These are phyloP conservation scores for Betula pendula DNA, from an alignment of 306 rosid genomes.

Conservation along the genomic window DNA sequence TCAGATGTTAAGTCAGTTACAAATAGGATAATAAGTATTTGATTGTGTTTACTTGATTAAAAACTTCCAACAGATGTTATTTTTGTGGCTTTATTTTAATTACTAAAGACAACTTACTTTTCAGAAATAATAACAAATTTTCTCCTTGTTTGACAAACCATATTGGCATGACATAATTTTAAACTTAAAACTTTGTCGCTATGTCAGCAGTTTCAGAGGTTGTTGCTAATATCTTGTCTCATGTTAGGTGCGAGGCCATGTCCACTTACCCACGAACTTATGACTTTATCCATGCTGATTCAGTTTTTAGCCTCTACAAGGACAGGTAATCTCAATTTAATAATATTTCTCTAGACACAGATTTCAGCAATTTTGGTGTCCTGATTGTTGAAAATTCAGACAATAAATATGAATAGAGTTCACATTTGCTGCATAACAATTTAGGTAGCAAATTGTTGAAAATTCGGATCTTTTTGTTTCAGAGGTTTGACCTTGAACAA, in stretches of 20 bases:
- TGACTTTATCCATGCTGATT: conserved; percentile 90
- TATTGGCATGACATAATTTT: background rate
- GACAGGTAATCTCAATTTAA: conserved; percentile 47
- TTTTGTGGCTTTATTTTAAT: background rate
- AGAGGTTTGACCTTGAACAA: background rate
- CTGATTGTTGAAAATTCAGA: no score
- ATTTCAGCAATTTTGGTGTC: no score
- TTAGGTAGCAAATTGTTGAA: no score
- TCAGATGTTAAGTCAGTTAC: no score
- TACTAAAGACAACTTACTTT: background rate
- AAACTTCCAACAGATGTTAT: no score
- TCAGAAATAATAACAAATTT: background rate
- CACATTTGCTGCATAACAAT: no score
- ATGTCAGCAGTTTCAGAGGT: conserved; percentile 13
- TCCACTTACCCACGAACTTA: conserved; percentile 93
- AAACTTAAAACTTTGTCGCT: background rate
- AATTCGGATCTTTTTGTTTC: no score
- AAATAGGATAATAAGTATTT: no score
- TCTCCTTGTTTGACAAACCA: background rate
- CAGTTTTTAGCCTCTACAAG: conserved; percentile 68
- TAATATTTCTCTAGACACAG: no score
- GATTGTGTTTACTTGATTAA: no score
- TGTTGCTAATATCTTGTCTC: conserved; percentile 23
- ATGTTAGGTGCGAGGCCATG: conserved; percentile 91
- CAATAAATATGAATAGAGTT: no score